Conservation (phyloP, 2,329 filamentous ascomycete species). For the Botryosphaeria dothidea region DNA sequence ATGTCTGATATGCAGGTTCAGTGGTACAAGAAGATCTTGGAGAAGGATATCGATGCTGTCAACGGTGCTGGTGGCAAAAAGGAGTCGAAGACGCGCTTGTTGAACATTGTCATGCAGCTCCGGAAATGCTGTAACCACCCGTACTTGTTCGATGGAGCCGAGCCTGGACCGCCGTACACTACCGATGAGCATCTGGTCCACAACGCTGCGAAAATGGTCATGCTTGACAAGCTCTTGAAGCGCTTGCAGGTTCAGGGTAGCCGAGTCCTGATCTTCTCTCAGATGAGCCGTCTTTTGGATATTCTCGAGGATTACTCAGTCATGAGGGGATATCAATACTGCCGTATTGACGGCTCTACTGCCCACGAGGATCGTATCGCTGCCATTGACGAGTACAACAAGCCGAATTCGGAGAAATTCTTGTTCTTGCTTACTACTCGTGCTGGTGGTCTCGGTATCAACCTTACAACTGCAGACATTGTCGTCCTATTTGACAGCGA, state of each 20-base stretch:
- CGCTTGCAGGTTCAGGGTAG: slow-evolving; percentile 85
- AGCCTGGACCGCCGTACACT: slow-evolving; percentile 95
- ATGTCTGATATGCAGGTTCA: slow-evolving; percentile 99
- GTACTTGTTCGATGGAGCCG: slow-evolving; percentile 95
- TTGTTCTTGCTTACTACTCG: slow-evolving; percentile 93
- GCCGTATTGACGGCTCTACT: slow-evolving; percentile 93
- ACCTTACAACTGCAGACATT: slow-evolving; percentile 91
- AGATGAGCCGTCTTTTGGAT: slow-evolving; percentile 96
- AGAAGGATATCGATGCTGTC: slow-evolving; percentile 98
- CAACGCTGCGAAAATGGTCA: slow-evolving; percentile 96
- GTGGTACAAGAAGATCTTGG: slow-evolving; percentile 98
- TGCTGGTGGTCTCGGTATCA: slow-evolving; percentile 95
- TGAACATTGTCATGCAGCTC: slow-evolving; percentile 99
- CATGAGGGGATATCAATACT: slow-evolving; percentile 92
- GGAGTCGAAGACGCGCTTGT: slow-evolving; percentile 92
- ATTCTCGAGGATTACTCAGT: slow-evolving; percentile 98
- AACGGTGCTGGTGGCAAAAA: slow-evolving; percentile 95
- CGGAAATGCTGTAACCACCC: slow-evolving; percentile 99
- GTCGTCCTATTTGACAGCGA: slow-evolving; percentile 97
- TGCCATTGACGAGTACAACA: slow-evolving; percentile 98
- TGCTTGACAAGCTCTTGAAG: slow-evolving; percentile 86
- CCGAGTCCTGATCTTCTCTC: slow-evolving; percentile 96
- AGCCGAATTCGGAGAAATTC: slow-evolving; percentile 91
- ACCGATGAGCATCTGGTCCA: slow-evolving; percentile 93
- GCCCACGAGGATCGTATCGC: slow-evolving; percentile 97